phyloP scores from a whole-genome alignment of 805 yeast species.

The Zygoascus flipseniorum region DNA sequence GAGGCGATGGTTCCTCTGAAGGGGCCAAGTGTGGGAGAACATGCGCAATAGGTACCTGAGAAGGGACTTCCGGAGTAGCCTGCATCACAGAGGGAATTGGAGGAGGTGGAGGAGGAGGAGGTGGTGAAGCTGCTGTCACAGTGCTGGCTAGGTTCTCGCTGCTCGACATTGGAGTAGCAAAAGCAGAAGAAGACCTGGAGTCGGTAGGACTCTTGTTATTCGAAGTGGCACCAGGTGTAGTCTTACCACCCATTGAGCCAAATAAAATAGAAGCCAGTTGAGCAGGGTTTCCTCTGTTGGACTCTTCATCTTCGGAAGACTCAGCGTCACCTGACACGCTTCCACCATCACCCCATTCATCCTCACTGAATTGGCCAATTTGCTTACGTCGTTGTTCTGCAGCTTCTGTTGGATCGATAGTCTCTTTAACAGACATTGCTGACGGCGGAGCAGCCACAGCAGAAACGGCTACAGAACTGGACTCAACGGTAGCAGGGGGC shows the following conservation, averaged over 20 bases:
- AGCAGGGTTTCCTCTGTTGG: slow-evolving; percentile 30
- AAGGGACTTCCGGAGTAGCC: slow-evolving; percentile 9
- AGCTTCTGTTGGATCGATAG: slow-evolving; percentile 18
- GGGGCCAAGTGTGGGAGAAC: slow-evolving; percentile 3
- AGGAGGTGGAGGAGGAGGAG: slow-evolving; percentile 12
- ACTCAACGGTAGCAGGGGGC: slow-evolving; percentile 5
- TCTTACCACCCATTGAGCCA: slow-evolving; percentile 31
- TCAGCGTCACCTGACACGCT: slow-evolving; percentile 5
- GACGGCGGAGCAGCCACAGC: slow-evolving; percentile 14
- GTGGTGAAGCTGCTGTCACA: neutral
- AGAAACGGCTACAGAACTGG: slow-evolving; percentile 10
- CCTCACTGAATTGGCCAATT: slow-evolving; percentile 28
- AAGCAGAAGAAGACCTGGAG: neutral
- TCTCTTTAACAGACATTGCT: slow-evolving; percentile 11
- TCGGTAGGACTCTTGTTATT: neutral
- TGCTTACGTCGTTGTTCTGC: slow-evolving; percentile 28
- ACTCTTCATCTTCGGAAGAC: slow-evolving; percentile 27
- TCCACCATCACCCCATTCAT: slow-evolving; percentile 25
- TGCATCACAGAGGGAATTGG: slow-evolving; percentile 16
- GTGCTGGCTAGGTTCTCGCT: neutral
- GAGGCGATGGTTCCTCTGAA: slow-evolving; percentile 20
- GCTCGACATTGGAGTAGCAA: slow-evolving; percentile 6
- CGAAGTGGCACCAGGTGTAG: neutral
- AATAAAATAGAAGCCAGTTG: slow-evolving; percentile 35
- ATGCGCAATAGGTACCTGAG: slow-evolving; percentile 8